Evolutionary conservation across 1,284 basidiomycete genomes (phyloP).

Genomic region (Irpex sp.): DNA sequence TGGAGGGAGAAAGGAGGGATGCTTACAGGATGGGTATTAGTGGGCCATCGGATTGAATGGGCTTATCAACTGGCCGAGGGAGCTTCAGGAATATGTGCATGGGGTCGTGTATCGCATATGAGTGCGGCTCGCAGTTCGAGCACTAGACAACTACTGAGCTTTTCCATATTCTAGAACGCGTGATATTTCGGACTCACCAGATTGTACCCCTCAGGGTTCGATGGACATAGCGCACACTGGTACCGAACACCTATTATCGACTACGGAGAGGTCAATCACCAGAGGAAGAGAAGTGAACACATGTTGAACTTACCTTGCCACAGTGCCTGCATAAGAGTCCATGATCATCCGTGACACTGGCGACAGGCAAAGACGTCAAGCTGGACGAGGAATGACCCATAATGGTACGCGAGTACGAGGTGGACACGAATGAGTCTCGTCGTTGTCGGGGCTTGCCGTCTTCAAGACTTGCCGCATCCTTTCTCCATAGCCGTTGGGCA

Average conservation of each 20-base stretch:
- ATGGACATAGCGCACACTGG: conserved; percentile 76
- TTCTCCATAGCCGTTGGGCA: conserved; percentile 75
- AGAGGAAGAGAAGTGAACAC: background rate
- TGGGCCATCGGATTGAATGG: conserved; percentile 56
- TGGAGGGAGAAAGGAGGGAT: background rate
- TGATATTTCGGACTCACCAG: conserved; percentile 42
- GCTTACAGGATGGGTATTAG: conserved; percentile 70
- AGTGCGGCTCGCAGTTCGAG: conserved; percentile 70
- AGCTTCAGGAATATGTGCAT: conserved; percentile 87
- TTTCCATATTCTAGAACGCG: background rate
- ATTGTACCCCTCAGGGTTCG: conserved; percentile 56
- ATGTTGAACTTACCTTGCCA: conserved; percentile 39
- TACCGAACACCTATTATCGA: conserved; percentile 67
- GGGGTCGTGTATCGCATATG: conserved; percentile 77
- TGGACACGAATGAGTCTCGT: conserved; percentile 51
- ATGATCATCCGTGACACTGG: conserved; percentile 46
- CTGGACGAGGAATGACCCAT: conserved; percentile 40
- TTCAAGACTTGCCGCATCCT: conserved; percentile 63
- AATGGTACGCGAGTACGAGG: conserved; percentile 54
- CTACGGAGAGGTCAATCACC: conserved; percentile 31
- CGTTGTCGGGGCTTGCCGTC: conserved; percentile 31
- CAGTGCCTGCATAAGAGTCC: conserved; percentile 38
- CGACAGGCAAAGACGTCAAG: conserved; percentile 21
- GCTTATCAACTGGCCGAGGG: conserved; percentile 68
- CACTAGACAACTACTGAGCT: conserved; percentile 69